Percentiles rank a stretch among this genome's conserved stretches.
Evolutionary conservation across 1,284 basidiomycete species (phyloP).

Genomic region (Waitea zeae): DNA sequence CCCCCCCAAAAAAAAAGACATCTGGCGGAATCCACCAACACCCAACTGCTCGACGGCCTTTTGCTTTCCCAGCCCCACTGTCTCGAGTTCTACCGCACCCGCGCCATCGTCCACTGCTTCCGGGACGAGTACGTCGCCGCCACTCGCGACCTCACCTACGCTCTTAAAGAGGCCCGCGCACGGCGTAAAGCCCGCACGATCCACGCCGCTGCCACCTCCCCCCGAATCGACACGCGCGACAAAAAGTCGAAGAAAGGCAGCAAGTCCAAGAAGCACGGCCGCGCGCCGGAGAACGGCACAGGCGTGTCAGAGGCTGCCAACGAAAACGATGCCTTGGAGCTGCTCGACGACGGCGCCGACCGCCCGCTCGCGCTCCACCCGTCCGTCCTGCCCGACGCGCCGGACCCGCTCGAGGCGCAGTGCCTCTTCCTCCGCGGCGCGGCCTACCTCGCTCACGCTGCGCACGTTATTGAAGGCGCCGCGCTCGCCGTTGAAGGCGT

Average conservation of each 20-base stretch:
- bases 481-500: conserved; percentile 53
- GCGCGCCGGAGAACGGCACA: conserved; percentile 46
- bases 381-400: conserved; percentile 53
- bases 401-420: conserved; percentile 66
- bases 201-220: conserved; percentile 24
- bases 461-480: conserved; percentile 51
- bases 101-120: conserved; percentile 72
- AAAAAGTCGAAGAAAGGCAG: conserved; percentile 23
- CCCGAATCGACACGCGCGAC: conserved; percentile 22
- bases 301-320: too few species aligned
- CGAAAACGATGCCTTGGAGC: conserved; percentile 18
- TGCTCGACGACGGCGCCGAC: conserved; percentile 26
- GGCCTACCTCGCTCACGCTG: conserved; percentile 59
- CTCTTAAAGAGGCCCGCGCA: conserved; percentile 55
- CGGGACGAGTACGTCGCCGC: conserved; percentile 62
- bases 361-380: conserved; percentile 39
- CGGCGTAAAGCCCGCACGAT: conserved; percentile 43
- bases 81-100: conserved; percentile 65
- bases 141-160: conserved; percentile 59
- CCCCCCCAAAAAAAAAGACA: too few species aligned
- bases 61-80: conserved; percentile 52
- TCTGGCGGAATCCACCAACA: conserved; percentile 63
- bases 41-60: conserved; percentile 53
- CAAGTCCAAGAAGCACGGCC: conserved; percentile 10
- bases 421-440: conserved; percentile 66